Conservation (phyloP, 345 rosid genomes). For the Draba incana region DNA sequence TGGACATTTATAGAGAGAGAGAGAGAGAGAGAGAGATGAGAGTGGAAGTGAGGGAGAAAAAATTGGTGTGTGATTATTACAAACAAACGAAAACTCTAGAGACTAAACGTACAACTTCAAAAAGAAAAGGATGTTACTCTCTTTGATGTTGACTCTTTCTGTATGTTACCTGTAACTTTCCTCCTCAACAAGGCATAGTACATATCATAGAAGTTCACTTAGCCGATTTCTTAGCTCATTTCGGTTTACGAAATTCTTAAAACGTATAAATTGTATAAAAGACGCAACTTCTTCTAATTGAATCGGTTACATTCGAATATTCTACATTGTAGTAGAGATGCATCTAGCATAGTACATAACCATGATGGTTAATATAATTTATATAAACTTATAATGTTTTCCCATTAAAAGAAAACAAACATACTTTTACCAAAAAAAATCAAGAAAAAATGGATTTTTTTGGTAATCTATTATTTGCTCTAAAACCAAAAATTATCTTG, state of each 20-base stretch:
- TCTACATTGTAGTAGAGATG: background rate
- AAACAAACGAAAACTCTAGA: constrained; percentile 42
- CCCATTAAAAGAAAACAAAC: background rate
- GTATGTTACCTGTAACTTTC: constrained; percentile 29
- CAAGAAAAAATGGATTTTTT: background rate
- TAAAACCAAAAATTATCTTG: background rate
- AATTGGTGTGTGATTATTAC: constrained; percentile 41
- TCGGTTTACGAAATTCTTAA: background rate
- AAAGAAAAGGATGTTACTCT: constrained; percentile 28
- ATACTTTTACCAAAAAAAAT: too few relatives aligned
- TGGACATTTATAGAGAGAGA: constrained; percentile 37
- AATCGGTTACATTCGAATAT: background rate
- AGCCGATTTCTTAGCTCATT: constrained; percentile 7
- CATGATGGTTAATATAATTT: background rate
- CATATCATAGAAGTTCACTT: constrained; percentile 19
- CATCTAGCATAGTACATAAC: background rate
- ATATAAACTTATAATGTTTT: background rate
- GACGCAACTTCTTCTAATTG: constrained; percentile 15
- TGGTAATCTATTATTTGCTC: background rate
- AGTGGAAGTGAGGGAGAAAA: constrained; percentile 6
- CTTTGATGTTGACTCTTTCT: constrained; percentile 36
- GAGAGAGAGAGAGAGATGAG: constrained; percentile 22
- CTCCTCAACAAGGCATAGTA: constrained; percentile 39
- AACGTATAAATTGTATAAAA: constrained; percentile 2
- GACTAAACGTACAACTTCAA: constrained; percentile 28